Conservation (phyloP, 352 stramenopile species). For the Phytophthora lateralis region DNA sequence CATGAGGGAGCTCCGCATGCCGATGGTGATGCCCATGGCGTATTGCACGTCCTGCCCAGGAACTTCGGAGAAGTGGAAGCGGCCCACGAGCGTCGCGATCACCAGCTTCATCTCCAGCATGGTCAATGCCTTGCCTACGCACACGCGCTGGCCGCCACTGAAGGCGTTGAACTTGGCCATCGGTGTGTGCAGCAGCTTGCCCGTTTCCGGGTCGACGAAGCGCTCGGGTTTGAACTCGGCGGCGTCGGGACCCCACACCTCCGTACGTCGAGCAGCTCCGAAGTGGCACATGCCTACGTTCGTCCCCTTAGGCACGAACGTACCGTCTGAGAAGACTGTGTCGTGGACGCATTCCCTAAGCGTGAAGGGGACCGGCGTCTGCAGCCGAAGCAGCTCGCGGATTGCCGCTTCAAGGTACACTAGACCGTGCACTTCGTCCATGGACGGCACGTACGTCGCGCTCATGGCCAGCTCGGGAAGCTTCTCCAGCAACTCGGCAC, state of each 20-base stretch:
- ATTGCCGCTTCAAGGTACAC: constrained; percentile 68
- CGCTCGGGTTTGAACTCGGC: constrained; percentile 35
- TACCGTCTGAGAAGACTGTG: constrained; percentile 68
- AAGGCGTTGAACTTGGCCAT: constrained; percentile 74
- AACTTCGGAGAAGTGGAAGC: constrained; percentile 49
- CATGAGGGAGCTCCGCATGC: constrained; percentile 42
- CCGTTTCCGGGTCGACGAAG: constrained; percentile 53
- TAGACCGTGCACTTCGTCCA: constrained; percentile 55
- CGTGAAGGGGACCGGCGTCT: constrained; percentile 48
- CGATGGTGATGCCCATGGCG: constrained; percentile 43
- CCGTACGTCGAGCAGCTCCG: constrained; percentile 45
- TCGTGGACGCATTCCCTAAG: constrained; percentile 45
- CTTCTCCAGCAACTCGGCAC: constrained; percentile 47
- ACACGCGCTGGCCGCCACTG: constrained; percentile 66
- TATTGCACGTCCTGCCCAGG: constrained; percentile 39
- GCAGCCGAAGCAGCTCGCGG: constrained; percentile 65
- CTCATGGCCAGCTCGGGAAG: constrained; percentile 37
- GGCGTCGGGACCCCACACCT: constrained; percentile 70
- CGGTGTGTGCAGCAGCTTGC: constrained; percentile 44
- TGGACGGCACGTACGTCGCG: constrained; percentile 37
- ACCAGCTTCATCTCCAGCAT: constrained; percentile 81
- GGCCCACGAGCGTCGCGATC: constrained; percentile 48
- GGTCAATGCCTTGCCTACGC: constrained; percentile 63
- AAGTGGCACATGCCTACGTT: constrained; percentile 60
- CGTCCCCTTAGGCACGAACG: constrained; percentile 57